Conservation (phyloP, 257 asterid genomes). For the Haberlea rhodopensis region DNA sequence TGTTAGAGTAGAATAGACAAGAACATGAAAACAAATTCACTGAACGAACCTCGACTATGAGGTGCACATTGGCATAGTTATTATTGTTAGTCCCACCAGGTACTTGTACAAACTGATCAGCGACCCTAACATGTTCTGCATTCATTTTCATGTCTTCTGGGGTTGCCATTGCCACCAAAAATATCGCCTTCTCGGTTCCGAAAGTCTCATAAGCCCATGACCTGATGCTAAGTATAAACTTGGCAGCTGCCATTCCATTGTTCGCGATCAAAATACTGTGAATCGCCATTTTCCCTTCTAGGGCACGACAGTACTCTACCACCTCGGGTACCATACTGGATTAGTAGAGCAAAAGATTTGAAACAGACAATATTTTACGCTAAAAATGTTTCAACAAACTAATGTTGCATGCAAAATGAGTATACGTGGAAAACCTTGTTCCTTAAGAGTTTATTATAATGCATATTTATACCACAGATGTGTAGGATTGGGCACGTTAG, state of each 20-base stretch:
- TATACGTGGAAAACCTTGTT: neutral
- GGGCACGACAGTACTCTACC: constrained; percentile 73
- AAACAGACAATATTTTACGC: constrained; percentile 24
- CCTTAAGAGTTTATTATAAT: neutral
- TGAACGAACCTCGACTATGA: constrained; percentile 99
- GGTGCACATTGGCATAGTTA: constrained; percentile 96
- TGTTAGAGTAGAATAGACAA: too few species aligned
- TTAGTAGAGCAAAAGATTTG: constrained; percentile 54
- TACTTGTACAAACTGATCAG: constrained; percentile 97
- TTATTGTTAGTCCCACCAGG: constrained; percentile 98
- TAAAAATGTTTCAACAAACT: neutral
- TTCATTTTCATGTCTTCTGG: constrained; percentile 98
- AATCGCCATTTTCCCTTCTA: constrained; percentile 75
- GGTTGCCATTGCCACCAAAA: constrained; percentile 98
- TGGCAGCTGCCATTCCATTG: constrained; percentile 99
- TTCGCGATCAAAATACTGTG: constrained; percentile 93
- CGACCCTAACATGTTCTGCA: constrained; percentile 96
- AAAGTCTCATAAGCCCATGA: constrained; percentile 96
- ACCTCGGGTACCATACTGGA: constrained; percentile 43
- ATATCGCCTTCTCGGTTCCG: constrained; percentile 92
- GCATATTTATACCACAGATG: too few species aligned
- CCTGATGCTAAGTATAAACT: constrained; percentile 88
- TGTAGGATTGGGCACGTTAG: neutral
- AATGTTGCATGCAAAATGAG: neutral
- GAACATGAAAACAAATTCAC: too few species aligned